Percentiles rank a stretch among this genome's conserved stretches.
Conservation (phyloP, 2,329 filamentous ascomycete genomes). For the Myriosclerotinia curreyana region DNA sequence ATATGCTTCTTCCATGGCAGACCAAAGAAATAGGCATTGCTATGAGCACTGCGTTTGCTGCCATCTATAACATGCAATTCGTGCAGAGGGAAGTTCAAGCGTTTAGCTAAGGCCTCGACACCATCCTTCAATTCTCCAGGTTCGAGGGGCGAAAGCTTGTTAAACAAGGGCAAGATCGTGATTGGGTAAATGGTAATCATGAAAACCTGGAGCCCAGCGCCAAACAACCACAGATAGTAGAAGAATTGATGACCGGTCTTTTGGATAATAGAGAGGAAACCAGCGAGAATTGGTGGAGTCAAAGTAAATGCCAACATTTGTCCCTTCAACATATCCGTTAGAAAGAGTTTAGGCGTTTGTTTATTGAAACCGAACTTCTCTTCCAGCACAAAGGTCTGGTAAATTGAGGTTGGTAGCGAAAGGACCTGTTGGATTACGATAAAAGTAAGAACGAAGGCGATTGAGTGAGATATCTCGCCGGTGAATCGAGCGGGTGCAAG, state of each 20-base stretch:
- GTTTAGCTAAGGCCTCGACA: slow-evolving; percentile 79
- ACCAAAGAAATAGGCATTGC: slow-evolving; percentile 94
- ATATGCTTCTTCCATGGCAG: slow-evolving; percentile 99
- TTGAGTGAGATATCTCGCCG: slow-evolving; percentile 90
- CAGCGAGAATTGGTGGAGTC: slow-evolving; percentile 83
- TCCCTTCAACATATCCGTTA: slow-evolving; percentile 88
- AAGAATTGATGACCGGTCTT: slow-evolving; percentile 94
- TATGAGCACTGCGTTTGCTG: slow-evolving; percentile 82
- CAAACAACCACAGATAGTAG: slow-evolving; percentile 96
- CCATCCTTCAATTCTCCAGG: slow-evolving; percentile 82
- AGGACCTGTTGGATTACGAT: slow-evolving; percentile 77
- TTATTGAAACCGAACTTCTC: slow-evolving; percentile 99
- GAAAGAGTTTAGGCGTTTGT: slow-evolving; percentile 83
- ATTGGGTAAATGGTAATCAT: slow-evolving; percentile 97
- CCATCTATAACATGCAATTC: slow-evolving; percentile 95
- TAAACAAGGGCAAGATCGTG: slow-evolving; percentile 91
- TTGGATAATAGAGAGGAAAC: slow-evolving; percentile 90
- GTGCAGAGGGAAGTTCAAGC: slow-evolving; percentile 84
- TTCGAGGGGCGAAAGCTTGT: slow-evolving; percentile 91
- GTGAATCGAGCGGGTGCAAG: slow-evolving; percentile 76
- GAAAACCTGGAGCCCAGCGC: slow-evolving; percentile 83
- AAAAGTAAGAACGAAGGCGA: slow-evolving; percentile 88
- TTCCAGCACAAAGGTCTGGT: slow-evolving; percentile 93
- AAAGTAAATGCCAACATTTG: slow-evolving; percentile 78
- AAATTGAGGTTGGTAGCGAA: slow-evolving; percentile 78